Percentiles rank a stretch among this genome's conserved stretches.
Evolutionary conservation across 306 rosid genomes (phyloP).

Genomic region (Luffa acutangula): DNA sequence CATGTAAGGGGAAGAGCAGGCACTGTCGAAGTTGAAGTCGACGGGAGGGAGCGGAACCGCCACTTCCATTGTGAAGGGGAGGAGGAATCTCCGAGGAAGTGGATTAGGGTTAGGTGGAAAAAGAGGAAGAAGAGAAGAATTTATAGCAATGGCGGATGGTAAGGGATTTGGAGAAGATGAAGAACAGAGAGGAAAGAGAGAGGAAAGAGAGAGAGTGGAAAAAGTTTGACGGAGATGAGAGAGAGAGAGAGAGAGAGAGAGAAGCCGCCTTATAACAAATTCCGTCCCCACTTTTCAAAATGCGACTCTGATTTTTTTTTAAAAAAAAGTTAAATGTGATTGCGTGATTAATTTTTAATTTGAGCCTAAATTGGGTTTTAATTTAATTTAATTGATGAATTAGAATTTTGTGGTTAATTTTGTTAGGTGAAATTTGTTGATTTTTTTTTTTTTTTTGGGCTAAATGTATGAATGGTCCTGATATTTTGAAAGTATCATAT

Average conservation of each 20-base stretch:
- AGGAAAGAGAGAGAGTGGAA: conserved; percentile 7
- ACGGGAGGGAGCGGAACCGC: conserved; percentile 13
- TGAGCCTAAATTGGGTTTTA: not conserved
- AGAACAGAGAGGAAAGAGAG: not conserved
- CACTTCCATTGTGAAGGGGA: conserved; percentile 24
- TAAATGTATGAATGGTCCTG: too few species aligned
- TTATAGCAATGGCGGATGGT: not conserved
- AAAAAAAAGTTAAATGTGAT: too few species aligned
- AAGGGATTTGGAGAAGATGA: not conserved
- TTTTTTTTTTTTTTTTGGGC: too few species aligned
- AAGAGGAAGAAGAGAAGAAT: not conserved
- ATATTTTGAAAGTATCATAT: too few species aligned
- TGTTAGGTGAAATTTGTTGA: too few species aligned
- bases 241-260: not conserved
- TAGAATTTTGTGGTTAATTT: not conserved
- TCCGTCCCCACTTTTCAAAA: not conserved
- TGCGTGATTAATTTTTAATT: not conserved
- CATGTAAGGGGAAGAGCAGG: conserved; percentile 67
- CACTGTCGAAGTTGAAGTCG: conserved; percentile 62
- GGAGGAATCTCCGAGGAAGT: not conserved
- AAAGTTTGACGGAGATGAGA: not conserved
- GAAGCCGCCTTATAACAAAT: conserved; percentile 1
- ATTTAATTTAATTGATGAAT: not conserved
- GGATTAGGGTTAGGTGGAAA: not conserved
- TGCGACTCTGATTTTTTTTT: not conserved